phyloP scores from a whole-genome alignment of 1,139 yeast species.

The Blastobotrys persicus region DNA sequence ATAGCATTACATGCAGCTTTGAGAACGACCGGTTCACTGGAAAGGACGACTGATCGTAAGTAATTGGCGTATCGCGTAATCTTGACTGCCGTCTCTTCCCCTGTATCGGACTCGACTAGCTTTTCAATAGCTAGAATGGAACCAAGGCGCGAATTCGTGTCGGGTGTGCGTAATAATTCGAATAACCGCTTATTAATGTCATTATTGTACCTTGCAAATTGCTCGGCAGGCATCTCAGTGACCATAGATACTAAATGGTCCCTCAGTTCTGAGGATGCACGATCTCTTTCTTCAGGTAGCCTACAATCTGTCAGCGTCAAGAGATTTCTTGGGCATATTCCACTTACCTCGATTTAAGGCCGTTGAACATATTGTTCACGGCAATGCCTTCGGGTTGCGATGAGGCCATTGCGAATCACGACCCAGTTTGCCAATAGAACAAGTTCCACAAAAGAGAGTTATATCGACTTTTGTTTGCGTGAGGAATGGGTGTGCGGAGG shows the following conservation, averaged over 20 bases:
- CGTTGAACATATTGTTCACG: slow-evolving; percentile 17
- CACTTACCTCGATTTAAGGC: slow-evolving; percentile 16
- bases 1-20: slow-evolving; percentile 79
- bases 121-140: slow-evolving; percentile 91
- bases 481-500: too few relatives aligned
- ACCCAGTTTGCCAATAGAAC: too few relatives aligned
- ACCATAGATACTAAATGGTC: slow-evolving; percentile 67
- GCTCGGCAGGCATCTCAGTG: slow-evolving; percentile 74
- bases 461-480: too few relatives aligned
- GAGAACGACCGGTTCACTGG: slow-evolving; percentile 82
- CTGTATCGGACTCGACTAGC: slow-evolving; percentile 72
- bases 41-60: slow-evolving; percentile 73
- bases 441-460: too few relatives aligned
- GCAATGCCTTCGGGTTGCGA: slow-evolving; percentile 15
- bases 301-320: slow-evolving; percentile 19
- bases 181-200: slow-evolving; percentile 86
- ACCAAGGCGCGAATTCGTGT: slow-evolving; percentile 72
- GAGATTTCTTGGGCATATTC: not conserved
- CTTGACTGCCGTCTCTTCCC: slow-evolving; percentile 79
- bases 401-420: slow-evolving; percentile 9
- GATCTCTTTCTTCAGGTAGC: slow-evolving; percentile 34
- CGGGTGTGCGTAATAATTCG: slow-evolving; percentile 76
- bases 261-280: slow-evolving; percentile 60
- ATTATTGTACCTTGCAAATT: slow-evolving; percentile 74
- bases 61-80: slow-evolving; percentile 90